phyloP scores from a whole-genome alignment of 768 basidiomycete genomes.

The Psilocybe tampanensis region DNA sequence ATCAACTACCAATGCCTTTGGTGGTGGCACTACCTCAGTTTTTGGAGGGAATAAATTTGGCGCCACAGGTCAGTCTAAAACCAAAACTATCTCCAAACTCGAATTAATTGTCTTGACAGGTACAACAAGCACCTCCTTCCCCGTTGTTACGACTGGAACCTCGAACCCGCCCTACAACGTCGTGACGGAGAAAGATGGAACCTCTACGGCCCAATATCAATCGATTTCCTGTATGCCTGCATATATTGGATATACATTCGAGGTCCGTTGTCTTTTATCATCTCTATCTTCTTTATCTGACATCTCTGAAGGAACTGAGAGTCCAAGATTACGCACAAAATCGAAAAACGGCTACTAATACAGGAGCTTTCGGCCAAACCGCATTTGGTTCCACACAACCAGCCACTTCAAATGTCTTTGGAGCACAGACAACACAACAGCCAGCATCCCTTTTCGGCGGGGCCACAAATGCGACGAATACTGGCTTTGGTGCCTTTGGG shows the following conservation, averaged over 20 bases:
- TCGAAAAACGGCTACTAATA: conserved; percentile 60
- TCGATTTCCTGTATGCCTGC: conserved; percentile 79
- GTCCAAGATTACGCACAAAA: conserved; percentile 76
- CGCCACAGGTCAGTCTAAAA: conserved; percentile 19
- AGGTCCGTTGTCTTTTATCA: conserved; percentile 43
- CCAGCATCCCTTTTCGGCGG: conserved; percentile 39
- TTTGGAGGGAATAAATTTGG: conserved; percentile 46
- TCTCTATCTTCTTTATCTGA: conserved; percentile 10
- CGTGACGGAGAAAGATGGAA: conserved; percentile 74
- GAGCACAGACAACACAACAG: conserved; percentile 46
- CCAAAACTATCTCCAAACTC: neutral
- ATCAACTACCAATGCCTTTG: conserved; percentile 33
- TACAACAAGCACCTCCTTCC: conserved; percentile 23
- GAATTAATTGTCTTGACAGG: conserved; percentile 5
- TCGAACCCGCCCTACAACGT: conserved; percentile 32
- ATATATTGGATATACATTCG: conserved; percentile 78
- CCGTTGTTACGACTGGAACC: conserved; percentile 72
- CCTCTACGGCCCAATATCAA: conserved; percentile 69
- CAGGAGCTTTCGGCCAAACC: conserved; percentile 57
- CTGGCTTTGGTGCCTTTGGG: conserved; percentile 50
- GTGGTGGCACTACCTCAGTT: conserved; percentile 27
- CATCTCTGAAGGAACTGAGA: conserved; percentile 61
- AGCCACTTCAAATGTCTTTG: conserved; percentile 46
- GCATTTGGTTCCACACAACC: conserved; percentile 50
- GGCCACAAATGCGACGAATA: conserved; percentile 29